phyloP scores from a whole-genome alignment of 768 basidiomycete species.

The Cystobasidium tubakii region DNA sequence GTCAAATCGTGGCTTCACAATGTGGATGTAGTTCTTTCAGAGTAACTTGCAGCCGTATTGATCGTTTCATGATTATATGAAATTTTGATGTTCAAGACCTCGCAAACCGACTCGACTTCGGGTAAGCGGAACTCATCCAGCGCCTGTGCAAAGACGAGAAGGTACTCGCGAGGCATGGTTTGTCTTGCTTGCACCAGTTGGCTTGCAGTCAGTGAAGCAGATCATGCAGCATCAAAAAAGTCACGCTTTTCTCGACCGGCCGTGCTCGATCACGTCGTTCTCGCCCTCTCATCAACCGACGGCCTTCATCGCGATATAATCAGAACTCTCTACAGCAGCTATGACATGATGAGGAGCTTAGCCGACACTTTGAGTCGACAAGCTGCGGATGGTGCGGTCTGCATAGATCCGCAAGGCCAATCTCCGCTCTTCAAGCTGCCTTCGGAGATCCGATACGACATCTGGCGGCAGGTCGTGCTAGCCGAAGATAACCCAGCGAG shows the following conservation, averaged over 20 bases:
- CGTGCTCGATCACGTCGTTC: background rate
- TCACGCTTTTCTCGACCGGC: background rate
- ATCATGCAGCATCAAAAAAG: background rate
- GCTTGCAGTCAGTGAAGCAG: background rate
- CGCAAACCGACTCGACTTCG: slow-evolving; percentile 9
- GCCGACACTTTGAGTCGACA: background rate
- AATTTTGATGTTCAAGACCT: slow-evolving; percentile 27
- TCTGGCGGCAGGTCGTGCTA: slow-evolving; percentile 3
- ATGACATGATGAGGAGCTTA: background rate
- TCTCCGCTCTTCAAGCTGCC: slow-evolving; percentile 30
- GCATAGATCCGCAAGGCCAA: slow-evolving; percentile 11
- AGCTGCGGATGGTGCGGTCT: background rate
- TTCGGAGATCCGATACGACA: slow-evolving; percentile 9
- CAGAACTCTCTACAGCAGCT: no score
- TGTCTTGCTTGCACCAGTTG: background rate
- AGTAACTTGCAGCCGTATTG: slow-evolving; percentile 21
- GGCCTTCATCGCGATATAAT: background rate
- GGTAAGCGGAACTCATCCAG: slow-evolving; percentile 17
- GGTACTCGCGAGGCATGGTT: slow-evolving; percentile 21
- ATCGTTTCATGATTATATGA: slow-evolving; percentile 20
- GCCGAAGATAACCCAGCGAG: background rate
- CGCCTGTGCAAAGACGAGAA: slow-evolving; percentile 26
- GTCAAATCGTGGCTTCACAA: no score
- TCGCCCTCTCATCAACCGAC: background rate
- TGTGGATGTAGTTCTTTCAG: no score